Evolutionary conservation across 169 alveolate genomes (phyloP), one percentile per base, ranked within the genome.

Genomic region (Babesia sp.): DNA sequence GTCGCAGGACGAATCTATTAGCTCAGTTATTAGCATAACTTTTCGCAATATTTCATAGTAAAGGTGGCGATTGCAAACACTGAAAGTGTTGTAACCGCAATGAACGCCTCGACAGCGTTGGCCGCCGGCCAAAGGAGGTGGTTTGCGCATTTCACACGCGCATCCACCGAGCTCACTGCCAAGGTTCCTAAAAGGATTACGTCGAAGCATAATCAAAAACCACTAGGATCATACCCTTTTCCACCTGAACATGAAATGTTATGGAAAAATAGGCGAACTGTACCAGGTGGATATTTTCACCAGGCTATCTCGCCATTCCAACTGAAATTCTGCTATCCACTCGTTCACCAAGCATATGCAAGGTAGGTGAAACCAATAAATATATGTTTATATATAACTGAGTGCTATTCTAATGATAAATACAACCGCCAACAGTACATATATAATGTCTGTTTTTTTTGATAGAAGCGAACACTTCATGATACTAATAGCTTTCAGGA

Each of bases 301-400:
- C 96, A 92, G 71, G 88, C 93, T 20, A 71, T 92, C n/a, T 92
- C 96, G 26, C 95, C 96, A 14, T 90, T 84, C 69, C 96, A 92
- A 71, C 82, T 87, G 71, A 92, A 92, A 83, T 64, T 92, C 69
- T 56, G 87, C 46, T 92, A 89, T 63, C 96, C 96, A 18, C 80
- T 89, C 75, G 77, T 92, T 84, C 96, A 92, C 63, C 90, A 90
- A 51, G 87, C 88, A n/a, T 83, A 92, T 22, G 96, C 96, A 14
- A 77, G 96, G 94, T 90, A 80, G 56, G 76, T 56, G 20, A 26
- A n/a, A n/a, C 28, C 29, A 33, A 16, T 2, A 4, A 26, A 11
- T 12, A 3, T 3, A 22, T 51, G 34, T 20, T 51, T 24, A 16
- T 2, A 24, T 1, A 7, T 14, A 5, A 14, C 7, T 3, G 41